Percentiles rank a stretch among this genome's conserved stretches.
phyloP scores from a whole-genome alignment of 768 basidiomycete genomes.

The Cyclocybe aegerita region DNA sequence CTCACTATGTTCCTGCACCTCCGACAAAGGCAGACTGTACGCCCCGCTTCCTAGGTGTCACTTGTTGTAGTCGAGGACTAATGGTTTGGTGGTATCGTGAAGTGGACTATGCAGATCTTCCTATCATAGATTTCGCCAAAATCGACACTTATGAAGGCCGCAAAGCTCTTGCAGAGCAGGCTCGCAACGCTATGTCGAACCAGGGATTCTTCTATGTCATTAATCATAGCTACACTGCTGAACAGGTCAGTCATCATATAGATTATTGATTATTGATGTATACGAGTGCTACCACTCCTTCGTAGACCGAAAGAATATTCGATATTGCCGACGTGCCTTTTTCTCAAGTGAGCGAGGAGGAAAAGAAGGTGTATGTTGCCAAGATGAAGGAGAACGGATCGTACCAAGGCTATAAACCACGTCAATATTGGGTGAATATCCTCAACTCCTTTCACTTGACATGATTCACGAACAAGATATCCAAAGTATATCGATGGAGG shows the following conservation, averaged over 20 bases:
- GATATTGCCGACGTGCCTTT: conserved; percentile 50
- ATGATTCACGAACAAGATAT: not conserved
- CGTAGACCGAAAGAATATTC: conserved; percentile 45
- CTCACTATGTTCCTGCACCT: conserved; percentile 19
- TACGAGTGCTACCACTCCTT: not conserved
- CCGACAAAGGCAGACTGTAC: conserved; percentile 17
- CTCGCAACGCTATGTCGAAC: conserved; percentile 43
- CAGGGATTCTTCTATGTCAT: conserved; percentile 50
- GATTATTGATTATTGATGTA: not conserved
- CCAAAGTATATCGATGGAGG: conserved; percentile 59
- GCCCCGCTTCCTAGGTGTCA: not conserved
- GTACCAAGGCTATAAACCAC: conserved; percentile 56
- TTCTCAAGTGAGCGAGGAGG: conserved; percentile 35
- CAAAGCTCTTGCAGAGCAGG: conserved; percentile 33
- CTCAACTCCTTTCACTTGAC: not conserved
- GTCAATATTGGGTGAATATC: conserved; percentile 49
- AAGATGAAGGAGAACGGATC: conserved; percentile 42
- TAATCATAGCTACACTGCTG: conserved; percentile 42
- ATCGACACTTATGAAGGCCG: conserved; percentile 37
- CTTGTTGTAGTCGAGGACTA: not conserved
- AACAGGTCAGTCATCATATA: conserved; percentile 28
- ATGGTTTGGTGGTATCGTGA: not conserved
- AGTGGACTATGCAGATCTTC: conserved; percentile 47
- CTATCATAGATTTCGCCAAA: conserved; percentile 50
- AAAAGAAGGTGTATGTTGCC: conserved; percentile 41